Evolutionary conservation across 768 basidiomycete species (phyloP).

Genomic region (Melanogaster broomeanus): DNA sequence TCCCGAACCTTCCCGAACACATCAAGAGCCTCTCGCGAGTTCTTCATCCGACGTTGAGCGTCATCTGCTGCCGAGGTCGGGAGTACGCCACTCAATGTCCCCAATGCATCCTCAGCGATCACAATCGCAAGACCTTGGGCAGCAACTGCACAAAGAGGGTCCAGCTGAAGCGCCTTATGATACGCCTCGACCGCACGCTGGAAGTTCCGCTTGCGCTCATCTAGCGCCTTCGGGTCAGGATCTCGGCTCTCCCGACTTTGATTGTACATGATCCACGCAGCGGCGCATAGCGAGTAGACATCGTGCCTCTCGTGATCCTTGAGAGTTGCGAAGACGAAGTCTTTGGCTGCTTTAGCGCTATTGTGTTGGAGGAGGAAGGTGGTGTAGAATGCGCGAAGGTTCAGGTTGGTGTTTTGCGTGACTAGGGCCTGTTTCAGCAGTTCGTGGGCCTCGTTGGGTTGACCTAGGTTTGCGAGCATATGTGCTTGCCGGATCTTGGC

Average conservation of each 20-base stretch:
- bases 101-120: constrained; percentile 88
- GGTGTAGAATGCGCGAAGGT: constrained; percentile 91
- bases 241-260: constrained; percentile 86
- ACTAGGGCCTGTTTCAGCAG: constrained; percentile 86
- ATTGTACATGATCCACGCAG: constrained; percentile 84
- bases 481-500: constrained; percentile 93
- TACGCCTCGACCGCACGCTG: constrained; percentile 87
- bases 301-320: constrained; percentile 88
- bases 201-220: constrained; percentile 77
- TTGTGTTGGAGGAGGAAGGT: constrained; percentile 87
- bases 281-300: constrained; percentile 87
- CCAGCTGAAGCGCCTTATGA: constrained; percentile 84
- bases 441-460: constrained; percentile 81
- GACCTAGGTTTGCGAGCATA: constrained; percentile 69
- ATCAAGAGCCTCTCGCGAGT: constrained; percentile 84
- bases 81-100: constrained; percentile 57
- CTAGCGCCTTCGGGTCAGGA: constrained; percentile 44
- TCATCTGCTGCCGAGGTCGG: constrained; percentile 60
- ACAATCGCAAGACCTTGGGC: constrained; percentile 96
- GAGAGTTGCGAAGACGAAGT: constrained; percentile 88
- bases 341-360: constrained; percentile 69
- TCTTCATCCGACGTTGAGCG: constrained; percentile 60
- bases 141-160: constrained; percentile 86
- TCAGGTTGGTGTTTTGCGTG: constrained; percentile 75
- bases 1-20: constrained; percentile 92